These are phyloP conservation scores for Clavariopsis aquatica DNA, from an alignment of 495 filamentous ascomycete species.

Conservation along the genomic window DNA sequence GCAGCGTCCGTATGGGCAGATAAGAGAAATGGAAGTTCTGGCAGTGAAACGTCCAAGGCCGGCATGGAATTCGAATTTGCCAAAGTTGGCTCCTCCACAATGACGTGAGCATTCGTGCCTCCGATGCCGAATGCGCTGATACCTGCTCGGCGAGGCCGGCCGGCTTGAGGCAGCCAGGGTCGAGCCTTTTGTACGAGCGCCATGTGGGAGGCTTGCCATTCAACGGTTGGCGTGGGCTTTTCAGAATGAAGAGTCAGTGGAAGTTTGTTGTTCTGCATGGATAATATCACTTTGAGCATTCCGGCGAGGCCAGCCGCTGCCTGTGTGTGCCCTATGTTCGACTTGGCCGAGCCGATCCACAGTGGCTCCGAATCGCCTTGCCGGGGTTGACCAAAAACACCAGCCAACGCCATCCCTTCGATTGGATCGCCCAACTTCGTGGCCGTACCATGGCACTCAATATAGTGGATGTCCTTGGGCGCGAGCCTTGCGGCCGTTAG, in stretches of 20 bases:
- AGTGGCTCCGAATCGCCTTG: neutral
- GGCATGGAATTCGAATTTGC: neutral
- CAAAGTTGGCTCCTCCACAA: constrained; percentile 19
- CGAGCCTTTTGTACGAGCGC: constrained; percentile 36
- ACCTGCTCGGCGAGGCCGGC: neutral
- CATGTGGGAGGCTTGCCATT: neutral
- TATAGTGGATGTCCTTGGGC: neutral
- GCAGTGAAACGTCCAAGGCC: neutral
- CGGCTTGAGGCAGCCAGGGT: constrained; percentile 23
- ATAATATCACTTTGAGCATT: constrained; percentile 48
- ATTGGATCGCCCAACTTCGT: constrained; percentile 21
- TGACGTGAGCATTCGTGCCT: constrained; percentile 24
- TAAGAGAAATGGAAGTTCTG: neutral
- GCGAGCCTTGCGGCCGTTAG: constrained; percentile 30
- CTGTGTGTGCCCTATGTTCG: constrained; percentile 43
- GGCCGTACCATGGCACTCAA: constrained; percentile 31
- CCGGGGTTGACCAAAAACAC: constrained; percentile 3
- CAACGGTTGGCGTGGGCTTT: neutral
- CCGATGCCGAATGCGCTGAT: constrained; percentile 36
- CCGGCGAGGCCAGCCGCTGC: constrained; percentile 43
- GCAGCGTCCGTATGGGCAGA: constrained; percentile 1
- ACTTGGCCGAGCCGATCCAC: constrained; percentile 40
- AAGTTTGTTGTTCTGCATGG: constrained; percentile 47
- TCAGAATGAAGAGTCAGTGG: neutral
- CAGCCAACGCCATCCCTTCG: constrained; percentile 4